Conservation (phyloP, 2,329 filamentous ascomycete species). For the Aspergillus vadensis region DNA sequence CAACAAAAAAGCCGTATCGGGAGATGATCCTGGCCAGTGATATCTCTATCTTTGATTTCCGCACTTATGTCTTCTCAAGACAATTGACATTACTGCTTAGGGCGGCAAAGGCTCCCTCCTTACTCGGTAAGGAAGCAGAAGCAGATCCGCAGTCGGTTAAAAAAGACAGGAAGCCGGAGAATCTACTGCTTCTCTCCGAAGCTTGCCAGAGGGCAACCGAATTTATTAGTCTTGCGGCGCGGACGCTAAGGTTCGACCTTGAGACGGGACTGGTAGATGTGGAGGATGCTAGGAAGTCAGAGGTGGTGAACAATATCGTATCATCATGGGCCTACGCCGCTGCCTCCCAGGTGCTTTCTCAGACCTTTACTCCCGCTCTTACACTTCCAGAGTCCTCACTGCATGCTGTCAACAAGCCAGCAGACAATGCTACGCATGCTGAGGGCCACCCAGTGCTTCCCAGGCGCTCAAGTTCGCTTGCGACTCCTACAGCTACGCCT, state of each 20-base stretch:
- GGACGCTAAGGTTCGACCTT: constrained; percentile 78
- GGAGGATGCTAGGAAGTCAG: constrained; percentile 34
- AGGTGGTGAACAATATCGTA: constrained; percentile 50
- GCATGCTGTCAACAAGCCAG: constrained; percentile 29
- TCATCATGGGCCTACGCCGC: constrained; percentile 51
- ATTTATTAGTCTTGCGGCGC: constrained; percentile 79
- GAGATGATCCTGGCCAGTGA: constrained; percentile 92
- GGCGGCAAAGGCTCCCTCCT: constrained; percentile 65
- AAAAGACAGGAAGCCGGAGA: constrained; percentile 65
- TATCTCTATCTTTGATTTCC: constrained; percentile 94
- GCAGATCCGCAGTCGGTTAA: constrained; percentile 48
- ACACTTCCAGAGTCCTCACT: constrained; percentile 41
- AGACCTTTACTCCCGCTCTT: constrained; percentile 42
- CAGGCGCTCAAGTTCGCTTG: constrained; percentile 44
- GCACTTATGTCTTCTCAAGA: constrained; percentile 88
- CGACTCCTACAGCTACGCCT: constrained; percentile 19
- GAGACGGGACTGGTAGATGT: constrained; percentile 59
- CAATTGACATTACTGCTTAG: constrained; percentile 81
- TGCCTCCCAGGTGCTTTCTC: constrained; percentile 45
- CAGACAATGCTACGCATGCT: constrained; percentile 22
- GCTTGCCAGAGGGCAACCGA: constrained; percentile 79
- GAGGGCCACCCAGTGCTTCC: constrained; percentile 36
- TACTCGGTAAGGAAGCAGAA: constrained; percentile 34
- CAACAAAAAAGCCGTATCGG: constrained; percentile 76
- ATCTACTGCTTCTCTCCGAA: constrained; percentile 78